These are phyloP conservation scores for Beauveria varroae DNA, from an alignment of 2,329 filamentous ascomycete genomes.

Conservation along the genomic window DNA sequence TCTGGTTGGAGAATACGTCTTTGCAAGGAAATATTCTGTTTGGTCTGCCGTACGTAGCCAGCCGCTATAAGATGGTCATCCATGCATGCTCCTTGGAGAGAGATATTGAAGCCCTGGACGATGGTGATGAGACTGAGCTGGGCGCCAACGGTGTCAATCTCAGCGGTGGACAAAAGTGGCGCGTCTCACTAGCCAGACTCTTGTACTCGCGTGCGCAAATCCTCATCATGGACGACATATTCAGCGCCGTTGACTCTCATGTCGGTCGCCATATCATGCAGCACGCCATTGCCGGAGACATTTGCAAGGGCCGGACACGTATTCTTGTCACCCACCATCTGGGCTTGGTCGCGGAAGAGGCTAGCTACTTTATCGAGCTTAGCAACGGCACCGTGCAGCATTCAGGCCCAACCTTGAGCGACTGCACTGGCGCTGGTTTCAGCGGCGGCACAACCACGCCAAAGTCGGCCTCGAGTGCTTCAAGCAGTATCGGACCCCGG, in stretches of 20 bases:
- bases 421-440: slow-evolving; percentile 50
- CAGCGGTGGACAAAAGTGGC: slow-evolving; percentile 77
- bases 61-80: slow-evolving; percentile 63
- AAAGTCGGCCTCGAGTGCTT: not conserved
- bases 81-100: slow-evolving; percentile 66
- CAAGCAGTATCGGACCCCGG: not conserved
- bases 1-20: slow-evolving; percentile 78
- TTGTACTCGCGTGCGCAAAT: slow-evolving; percentile 72
- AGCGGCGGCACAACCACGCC: slow-evolving; percentile 44
- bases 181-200: slow-evolving; percentile 70
- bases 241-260: slow-evolving; percentile 75
- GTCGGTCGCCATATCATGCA: slow-evolving; percentile 75
- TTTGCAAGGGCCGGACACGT: slow-evolving; percentile 62
- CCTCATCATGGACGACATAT: slow-evolving; percentile 75
- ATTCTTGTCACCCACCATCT: slow-evolving; percentile 79
- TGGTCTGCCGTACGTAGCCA: slow-evolving; percentile 59
- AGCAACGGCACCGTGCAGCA: slow-evolving; percentile 59
- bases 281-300: slow-evolving; percentile 62
- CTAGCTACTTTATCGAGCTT: slow-evolving; percentile 67
- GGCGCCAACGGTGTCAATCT: slow-evolving; percentile 80
- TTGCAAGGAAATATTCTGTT: slow-evolving; percentile 74
- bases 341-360: slow-evolving; percentile 58
- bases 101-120: slow-evolving; percentile 66
- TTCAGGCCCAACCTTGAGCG: slow-evolving; percentile 51
- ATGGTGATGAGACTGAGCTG: slow-evolving; percentile 73